Evolutionary conservation across 306 rosid species (phyloP).

Genomic region (Cucurbita pepo): DNA sequence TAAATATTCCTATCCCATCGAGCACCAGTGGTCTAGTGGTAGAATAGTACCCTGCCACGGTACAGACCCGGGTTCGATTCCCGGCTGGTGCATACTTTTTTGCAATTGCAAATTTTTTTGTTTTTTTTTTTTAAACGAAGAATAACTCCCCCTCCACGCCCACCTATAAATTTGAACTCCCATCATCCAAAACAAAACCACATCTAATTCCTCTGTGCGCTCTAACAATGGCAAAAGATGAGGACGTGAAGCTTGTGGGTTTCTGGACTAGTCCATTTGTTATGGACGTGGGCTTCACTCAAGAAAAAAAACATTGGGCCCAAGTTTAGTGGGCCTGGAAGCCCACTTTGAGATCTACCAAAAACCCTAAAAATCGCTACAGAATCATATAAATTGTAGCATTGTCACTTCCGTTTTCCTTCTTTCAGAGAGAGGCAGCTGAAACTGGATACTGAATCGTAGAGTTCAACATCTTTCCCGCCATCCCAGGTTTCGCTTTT

Average conservation of each 20-base stretch:
- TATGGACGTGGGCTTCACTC: background rate
- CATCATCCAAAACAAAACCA: too few species aligned
- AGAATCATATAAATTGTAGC: background rate
- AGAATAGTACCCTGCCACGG: slow-evolving; percentile 73
- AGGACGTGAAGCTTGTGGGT: background rate
- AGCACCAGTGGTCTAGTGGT: slow-evolving; percentile 89
- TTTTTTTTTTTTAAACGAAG: too few species aligned
- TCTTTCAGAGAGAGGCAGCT: slow-evolving; percentile 1
- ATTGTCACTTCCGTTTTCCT: background rate
- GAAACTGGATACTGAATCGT: background rate
- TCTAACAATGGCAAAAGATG: background rate
- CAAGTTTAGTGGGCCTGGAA: background rate
- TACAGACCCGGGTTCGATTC: slow-evolving; percentile 36
- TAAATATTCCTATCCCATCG: too few species aligned
- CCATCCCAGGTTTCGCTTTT: background rate
- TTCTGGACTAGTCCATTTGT: background rate
- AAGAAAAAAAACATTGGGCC: background rate
- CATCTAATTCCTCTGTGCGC: too few species aligned
- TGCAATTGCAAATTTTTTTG: too few species aligned
- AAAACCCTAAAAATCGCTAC: background rate
- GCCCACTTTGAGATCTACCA: background rate
- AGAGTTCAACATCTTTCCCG: background rate
- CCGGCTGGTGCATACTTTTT: slow-evolving; percentile 24
- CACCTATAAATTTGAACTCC: too few species aligned
- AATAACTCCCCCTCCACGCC: too few species aligned